Base-by-base conservation (phyloP, 2,329 filamentous ascomycete species). In the Microcyclospora pomicola region DNA sequence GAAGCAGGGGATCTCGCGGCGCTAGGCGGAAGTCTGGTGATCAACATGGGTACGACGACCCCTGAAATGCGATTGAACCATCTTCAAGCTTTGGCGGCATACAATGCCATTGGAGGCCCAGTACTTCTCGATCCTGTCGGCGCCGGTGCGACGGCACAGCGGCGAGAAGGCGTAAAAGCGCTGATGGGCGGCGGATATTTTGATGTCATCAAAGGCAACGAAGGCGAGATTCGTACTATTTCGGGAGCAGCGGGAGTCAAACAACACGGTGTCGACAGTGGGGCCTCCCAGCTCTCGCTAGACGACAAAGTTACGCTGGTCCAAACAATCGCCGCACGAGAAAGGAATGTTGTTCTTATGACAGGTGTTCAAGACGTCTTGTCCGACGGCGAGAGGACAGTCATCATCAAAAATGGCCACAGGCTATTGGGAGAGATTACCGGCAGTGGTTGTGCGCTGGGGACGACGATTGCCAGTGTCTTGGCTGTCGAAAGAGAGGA, bases 11-110 rank as follows among this genome's bases (percentile, higher is more conserved):
- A 95, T 53, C 71, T 96, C n/a, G 77, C 81, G 10, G 71, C 69
- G 24, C 71, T 92, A 0, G 78, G 79, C 29, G 85, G 83, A 9
- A 75, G 80, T 0, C 71, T 96, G 1, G 81, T 96, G 33, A 72
- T 96, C 54, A 96, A 96, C 62, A 95, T 95, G 85, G 88, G 88
- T 19, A 94, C 85, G 0, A 77, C 88, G 6, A 91, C 82, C 1
- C 75, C 79, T 0, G 81, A 85, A 5, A 79, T 77, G 28, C 60
- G 88, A 2, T 52, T 65, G 9, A 84, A 83, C 57, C 86, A 91
- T 58, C 54, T 75, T 29, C 71, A 77, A 54, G 86, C 87, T 0
- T 65, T 94, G 9, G 64, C 64, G 31, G 86, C 85, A 1, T 95
- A 96, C 67, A 96, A 95, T 51, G 66, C 68, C 2, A 73, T 71